Conservation (phyloP, 169 alveolate species). For the Plasmodium ovale region DNA sequence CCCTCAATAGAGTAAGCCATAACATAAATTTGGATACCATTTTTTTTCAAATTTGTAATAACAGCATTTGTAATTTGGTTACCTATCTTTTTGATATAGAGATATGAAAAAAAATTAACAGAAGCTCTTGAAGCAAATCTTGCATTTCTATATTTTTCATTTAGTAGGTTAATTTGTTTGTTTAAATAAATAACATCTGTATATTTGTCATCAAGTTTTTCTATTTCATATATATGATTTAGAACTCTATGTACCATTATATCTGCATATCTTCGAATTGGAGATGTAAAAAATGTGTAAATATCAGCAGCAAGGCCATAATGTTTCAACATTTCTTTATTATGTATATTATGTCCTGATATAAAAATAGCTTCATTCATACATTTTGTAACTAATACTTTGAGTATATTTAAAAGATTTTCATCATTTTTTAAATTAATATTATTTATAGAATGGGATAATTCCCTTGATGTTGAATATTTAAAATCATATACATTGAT, state of each 20-base stretch:
- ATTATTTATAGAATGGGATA: constrained; percentile 91
- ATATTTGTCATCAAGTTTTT: constrained; percentile 76
- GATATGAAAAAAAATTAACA: constrained; percentile 73
- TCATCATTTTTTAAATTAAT: constrained; percentile 89
- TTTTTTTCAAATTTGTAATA: constrained; percentile 61
- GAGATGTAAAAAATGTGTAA: constrained; percentile 99
- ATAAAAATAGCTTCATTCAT: constrained; percentile 95
- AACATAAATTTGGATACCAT: constrained; percentile 58
- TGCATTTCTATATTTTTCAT: constrained; percentile 73
- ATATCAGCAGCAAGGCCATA: constrained; percentile 99
- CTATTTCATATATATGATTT: constrained; percentile 81
- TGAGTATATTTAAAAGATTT: constrained; percentile 90
- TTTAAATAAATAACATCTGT: constrained; percentile 63
- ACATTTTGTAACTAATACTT: constrained; percentile 94
- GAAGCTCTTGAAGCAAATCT: constrained; percentile 77
- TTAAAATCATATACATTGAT: constrained; percentile 85
- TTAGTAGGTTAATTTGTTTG: constrained; percentile 34
- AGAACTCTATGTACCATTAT: constrained; percentile 96
- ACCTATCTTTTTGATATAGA: constrained; percentile 72
- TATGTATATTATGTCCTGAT: constrained; percentile 77
- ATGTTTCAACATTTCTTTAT: constrained; percentile 81
- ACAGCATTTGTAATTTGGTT: constrained; percentile 68
- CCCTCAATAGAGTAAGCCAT: constrained; percentile 48
- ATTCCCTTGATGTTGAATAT: constrained; percentile 90
- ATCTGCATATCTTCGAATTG: constrained; percentile 99